These are phyloP conservation scores for Ambrosia artemisiifolia DNA, from an alignment of 129 eudicot species.

Conservation along the genomic window DNA sequence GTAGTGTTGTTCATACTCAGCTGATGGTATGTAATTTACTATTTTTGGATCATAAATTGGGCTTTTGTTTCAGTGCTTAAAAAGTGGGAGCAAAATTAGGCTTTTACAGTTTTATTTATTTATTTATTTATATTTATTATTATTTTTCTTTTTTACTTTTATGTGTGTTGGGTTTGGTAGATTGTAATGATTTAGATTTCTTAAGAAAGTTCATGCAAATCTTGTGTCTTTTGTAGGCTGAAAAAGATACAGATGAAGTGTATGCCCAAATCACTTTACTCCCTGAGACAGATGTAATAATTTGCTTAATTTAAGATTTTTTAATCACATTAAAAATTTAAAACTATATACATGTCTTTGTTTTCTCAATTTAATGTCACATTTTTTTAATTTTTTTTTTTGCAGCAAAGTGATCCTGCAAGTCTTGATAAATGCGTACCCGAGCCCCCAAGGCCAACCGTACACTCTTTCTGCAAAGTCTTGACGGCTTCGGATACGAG, in stretches of 20 bases:
- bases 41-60: conserved; percentile 8
- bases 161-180: neutral
- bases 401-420: conserved; percentile 70
- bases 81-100: conserved; percentile 22
- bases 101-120: too few relatives aligned
- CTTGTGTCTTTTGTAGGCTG: conserved; percentile 62
- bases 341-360: neutral
- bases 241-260: conserved; percentile 89
- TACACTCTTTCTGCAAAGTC: conserved; percentile 84
- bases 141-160: too few relatives aligned
- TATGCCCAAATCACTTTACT: conserved; percentile 80
- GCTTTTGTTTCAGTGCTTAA: neutral
- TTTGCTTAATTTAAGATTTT: neutral
- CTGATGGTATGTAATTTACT: conserved; percentile 32
- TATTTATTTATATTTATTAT: too few relatives aligned
- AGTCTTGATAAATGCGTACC: conserved; percentile 47
- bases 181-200: neutral
- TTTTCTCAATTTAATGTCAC: neutral
- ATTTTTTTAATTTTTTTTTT: conserved; percentile 1
- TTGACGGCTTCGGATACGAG: conserved; percentile 96
- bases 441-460: conserved; percentile 62
- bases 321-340: neutral
- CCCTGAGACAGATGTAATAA: conserved; percentile 77
- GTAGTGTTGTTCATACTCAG: conserved; percentile 60
- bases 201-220: neutral